A percentile compares a stretch with the other conserved stretches of the same genome.
Evolutionary conservation across 1,284 basidiomycete species (phyloP).

Genomic region (Entoloma clypeatum): DNA sequence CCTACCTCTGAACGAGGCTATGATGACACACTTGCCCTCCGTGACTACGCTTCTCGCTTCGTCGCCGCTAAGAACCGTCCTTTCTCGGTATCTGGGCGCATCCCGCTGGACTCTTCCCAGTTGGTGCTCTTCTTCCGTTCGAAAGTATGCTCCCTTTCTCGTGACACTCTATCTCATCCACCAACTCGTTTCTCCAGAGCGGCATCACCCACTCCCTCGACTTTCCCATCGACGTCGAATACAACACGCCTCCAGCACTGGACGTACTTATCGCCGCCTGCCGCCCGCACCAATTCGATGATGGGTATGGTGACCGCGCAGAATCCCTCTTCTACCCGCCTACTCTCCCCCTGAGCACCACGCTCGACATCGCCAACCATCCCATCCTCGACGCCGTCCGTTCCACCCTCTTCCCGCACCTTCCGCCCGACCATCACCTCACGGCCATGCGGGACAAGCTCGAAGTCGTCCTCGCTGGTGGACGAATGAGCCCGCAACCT

Average conservation of each 20-base stretch:
- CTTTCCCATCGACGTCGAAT: slow-evolving; percentile 74
- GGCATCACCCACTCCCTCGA: slow-evolving; percentile 76
- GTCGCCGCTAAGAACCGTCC: slow-evolving; percentile 56
- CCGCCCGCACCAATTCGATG: slow-evolving; percentile 56
- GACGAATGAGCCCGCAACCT: slow-evolving; percentile 53
- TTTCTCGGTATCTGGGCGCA: slow-evolving; percentile 62
- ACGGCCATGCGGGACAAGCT: slow-evolving; percentile 64
- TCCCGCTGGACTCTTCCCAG: slow-evolving; percentile 63
- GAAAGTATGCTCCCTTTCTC: slow-evolving; percentile 44
- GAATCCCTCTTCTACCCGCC: slow-evolving; percentile 73
- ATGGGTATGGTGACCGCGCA: slow-evolving; percentile 51
- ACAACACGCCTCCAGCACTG: slow-evolving; percentile 71
- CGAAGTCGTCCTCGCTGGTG: slow-evolving; percentile 61
- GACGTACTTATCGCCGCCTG: slow-evolving; percentile 77
- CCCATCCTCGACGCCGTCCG: slow-evolving; percentile 75
- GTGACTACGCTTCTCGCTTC: slow-evolving; percentile 51
- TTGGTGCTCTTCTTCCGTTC: slow-evolving; percentile 74
- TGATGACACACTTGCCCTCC: slow-evolving; percentile 50
- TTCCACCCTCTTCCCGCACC: slow-evolving; percentile 61
- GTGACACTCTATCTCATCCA: slow-evolving; percentile 2
- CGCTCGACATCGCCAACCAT: slow-evolving; percentile 74
- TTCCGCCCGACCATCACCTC: slow-evolving; percentile 66
- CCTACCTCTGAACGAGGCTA: slow-evolving; percentile 30
- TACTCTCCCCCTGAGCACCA: slow-evolving; percentile 65
- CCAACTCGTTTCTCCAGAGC: slow-evolving; percentile 41